phyloP scores from a whole-genome alignment of 1,284 basidiomycete genomes.

The Cutaneotrichosporon sp. region DNA sequence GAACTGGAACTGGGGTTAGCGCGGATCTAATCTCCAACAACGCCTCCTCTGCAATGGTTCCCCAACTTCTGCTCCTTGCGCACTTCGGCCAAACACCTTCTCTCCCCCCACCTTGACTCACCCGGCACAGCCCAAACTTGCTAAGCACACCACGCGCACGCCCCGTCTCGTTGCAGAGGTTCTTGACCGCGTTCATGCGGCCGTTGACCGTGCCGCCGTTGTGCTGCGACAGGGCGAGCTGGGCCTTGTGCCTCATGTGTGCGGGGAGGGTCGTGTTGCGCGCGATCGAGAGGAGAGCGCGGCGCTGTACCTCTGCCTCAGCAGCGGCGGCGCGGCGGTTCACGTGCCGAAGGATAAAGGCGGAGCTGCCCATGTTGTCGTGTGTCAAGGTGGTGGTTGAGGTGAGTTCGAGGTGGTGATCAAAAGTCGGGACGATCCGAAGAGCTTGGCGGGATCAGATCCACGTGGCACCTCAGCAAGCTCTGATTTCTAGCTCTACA shows the following conservation, averaged over 20 bases:
- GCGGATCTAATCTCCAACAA: not conserved
- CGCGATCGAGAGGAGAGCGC: slow-evolving; percentile 86
- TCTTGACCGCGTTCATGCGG: slow-evolving; percentile 78
- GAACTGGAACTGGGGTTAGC: slow-evolving; percentile 72
- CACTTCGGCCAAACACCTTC: not conserved
- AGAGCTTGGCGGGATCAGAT: not conserved
- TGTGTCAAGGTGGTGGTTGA: slow-evolving; percentile 6
- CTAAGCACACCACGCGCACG: slow-evolving; percentile 63
- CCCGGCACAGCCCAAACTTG: slow-evolving; percentile 9
- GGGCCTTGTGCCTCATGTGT: slow-evolving; percentile 90
- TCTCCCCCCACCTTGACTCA: slow-evolving; percentile 4
- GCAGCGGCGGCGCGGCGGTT: slow-evolving; percentile 52
- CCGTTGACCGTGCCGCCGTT: slow-evolving; percentile 63
- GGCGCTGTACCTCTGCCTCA: slow-evolving; percentile 73
- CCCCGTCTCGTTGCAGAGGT: slow-evolving; percentile 80
- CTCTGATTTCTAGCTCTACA: too few species aligned
- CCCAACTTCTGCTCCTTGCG: too few species aligned
- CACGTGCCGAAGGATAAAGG: slow-evolving; percentile 47
- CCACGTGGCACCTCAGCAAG: not conserved
- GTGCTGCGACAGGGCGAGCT: slow-evolving; percentile 87
- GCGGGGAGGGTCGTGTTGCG: slow-evolving; percentile 79
- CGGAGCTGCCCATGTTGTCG: slow-evolving; percentile 34
- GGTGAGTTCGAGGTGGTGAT: not conserved
- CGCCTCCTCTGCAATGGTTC: too few species aligned
- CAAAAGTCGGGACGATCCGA: slow-evolving; percentile 11